Evolutionary conservation across 768 basidiomycete species (phyloP).

Genomic region (Amanita polypyramis): DNA sequence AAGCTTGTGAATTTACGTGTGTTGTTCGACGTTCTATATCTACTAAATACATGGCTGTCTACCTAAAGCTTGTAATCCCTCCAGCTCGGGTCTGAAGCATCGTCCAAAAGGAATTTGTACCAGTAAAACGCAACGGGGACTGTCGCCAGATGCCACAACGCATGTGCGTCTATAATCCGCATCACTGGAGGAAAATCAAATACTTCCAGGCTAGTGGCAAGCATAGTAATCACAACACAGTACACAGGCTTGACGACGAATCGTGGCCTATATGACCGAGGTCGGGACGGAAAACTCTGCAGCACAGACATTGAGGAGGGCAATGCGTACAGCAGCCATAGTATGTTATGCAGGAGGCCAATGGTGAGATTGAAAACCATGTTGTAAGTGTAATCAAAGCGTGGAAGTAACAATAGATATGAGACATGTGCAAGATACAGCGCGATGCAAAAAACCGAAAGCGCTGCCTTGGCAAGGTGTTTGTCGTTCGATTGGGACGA

Average conservation of each 20-base stretch:
- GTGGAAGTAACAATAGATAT: conserved; percentile 65
- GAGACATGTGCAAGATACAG: conserved; percentile 61
- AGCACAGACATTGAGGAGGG: conserved; percentile 36
- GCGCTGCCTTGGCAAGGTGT: conserved; percentile 19
- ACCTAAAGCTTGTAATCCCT: conserved; percentile 25
- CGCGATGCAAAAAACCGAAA: conserved; percentile 44
- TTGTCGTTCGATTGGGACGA: neutral
- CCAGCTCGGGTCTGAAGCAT: conserved; percentile 67
- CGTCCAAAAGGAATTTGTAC: conserved; percentile 78
- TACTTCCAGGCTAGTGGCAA: conserved; percentile 72
- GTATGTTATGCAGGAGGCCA: conserved; percentile 66
- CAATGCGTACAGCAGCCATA: conserved; percentile 73
- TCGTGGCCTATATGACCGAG: conserved; percentile 47
- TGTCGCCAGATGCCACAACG: conserved; percentile 88
- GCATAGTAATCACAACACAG: conserved; percentile 61
- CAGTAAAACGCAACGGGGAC: conserved; percentile 67
- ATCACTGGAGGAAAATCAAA: conserved; percentile 82
- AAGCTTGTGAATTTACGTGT: neutral
- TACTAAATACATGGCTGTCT: neutral
- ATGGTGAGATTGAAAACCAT: conserved; percentile 72
- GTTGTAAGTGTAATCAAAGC: conserved; percentile 93
- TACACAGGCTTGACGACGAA: conserved; percentile 43
- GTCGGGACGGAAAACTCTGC: conserved; percentile 41
- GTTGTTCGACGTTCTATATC: too few species aligned
- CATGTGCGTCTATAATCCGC: conserved; percentile 81